Evolutionary conservation across 106 monocot species (phyloP), one percentile per base, ranked within the genome.

Genomic region (Chionographis japonica): DNA sequence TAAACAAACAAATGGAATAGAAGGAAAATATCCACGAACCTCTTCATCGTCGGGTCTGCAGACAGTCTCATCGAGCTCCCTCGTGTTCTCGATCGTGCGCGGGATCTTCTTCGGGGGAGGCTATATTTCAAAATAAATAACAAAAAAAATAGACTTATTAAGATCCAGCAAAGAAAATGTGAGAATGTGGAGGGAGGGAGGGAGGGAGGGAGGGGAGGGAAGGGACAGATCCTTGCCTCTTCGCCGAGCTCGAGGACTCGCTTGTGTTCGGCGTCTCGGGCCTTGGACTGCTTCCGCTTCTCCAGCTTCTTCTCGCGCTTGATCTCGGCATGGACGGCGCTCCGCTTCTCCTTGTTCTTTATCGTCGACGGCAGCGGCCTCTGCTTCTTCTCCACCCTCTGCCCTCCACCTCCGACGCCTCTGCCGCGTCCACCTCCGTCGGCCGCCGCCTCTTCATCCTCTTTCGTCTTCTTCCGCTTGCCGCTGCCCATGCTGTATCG

Each of bases 291-390:
- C 61, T 77, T 82, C 8, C 86, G 62, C 85, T 90, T 92, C 76
- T 87, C 84, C 40, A 80, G 19, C 74, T 70, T 82, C 80, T 92
- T 97, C 69, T 97, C 92, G 38, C 61, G 77, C 82, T 92, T 97
- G 72, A 87, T 79, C 75, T 90, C 85, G 27, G 92, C 82, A 72
- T 97, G 80, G 60, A 90, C 73, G 37, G 75, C 84, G 52, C 63
- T 87, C 56, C 97, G 65, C 84, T 92, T 97, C 43, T 79, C 89
- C 76, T 97, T 97, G 76, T 97, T 97, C 80, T 87, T 97, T 15
- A 97, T 83, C 68, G 69, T 52, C 8, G 97, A 92, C 17, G 97
- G 83, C 3, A 76, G 69, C 39, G 71, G 14, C 49, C 50, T 41
- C 67, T 12, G 51, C 79, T 71, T 72, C 72, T 53, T 82, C 65